Evolutionary conservation across 2,329 filamentous ascomycete genomes (phyloP), one percentile per base, ranked within the genome.

Genomic region (Colletotrichum incanum): DNA sequence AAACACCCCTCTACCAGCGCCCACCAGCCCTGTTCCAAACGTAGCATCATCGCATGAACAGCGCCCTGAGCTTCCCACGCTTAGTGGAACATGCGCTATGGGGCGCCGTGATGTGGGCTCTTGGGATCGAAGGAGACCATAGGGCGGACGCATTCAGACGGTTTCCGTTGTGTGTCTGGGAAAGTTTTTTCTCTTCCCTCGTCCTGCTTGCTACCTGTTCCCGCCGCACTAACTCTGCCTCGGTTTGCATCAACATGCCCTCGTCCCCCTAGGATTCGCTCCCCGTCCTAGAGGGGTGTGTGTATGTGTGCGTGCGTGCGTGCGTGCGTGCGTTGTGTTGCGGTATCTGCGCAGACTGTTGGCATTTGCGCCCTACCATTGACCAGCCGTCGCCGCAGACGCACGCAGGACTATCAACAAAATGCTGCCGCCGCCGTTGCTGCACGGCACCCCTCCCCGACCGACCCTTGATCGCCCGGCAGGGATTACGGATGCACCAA

Each of bases 301-400:
- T 49, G 47, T 34, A 47, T n/a, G 45, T 34, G 34, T 60, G 56
- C 34, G 52, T 61, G 56, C 37, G 50, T 60, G 56, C 34, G 52
- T 61, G 56, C 37, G 50, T 64, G 50, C 55, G 50, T 52, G 60
- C 37, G n/a, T 41, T 26, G 55, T n/a, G 20, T 59, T 26, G 12
- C 58, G 56, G 58, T 65, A 58, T 63, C 61, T 71, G 68, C 64
- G 43, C 34, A 67, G 63, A 71, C 67, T 41, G 47, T 71, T 71
- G 64, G 56, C 68, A 62, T 67, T 62, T 71, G 68, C 68, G 43
- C 34, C 49, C 26, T 67, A 23, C 49, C 50, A 67, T 20, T 61
- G 11, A 31, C 28, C 18, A 47, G 37, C 34, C 61, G 23, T 16
- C 45, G 54, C 61, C n/a, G 67, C 37, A 12, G 52, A 37, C 56